Evolutionary conservation across 306 rosid species (phyloP).

Genomic region (Adenanthera pavonina): DNA sequence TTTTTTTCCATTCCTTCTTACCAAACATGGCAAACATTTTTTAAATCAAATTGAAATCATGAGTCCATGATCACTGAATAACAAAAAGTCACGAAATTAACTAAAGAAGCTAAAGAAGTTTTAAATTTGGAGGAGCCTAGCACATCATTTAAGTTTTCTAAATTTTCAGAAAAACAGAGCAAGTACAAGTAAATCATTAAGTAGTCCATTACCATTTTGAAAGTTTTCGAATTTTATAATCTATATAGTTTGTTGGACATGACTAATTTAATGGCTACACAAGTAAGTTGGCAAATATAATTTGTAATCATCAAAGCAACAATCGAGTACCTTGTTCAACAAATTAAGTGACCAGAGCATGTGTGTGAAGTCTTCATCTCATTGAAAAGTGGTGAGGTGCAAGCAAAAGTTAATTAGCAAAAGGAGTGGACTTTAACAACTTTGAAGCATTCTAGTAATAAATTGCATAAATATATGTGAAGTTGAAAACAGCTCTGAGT

Average conservation of each 20-base stretch:
- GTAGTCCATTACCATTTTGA: not conserved
- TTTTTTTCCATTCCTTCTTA: too few relatives aligned
- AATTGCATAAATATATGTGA: not conserved
- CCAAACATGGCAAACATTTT: not conserved
- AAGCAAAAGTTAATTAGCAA: not conserved
- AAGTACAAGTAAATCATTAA: not conserved
- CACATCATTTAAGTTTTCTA: not conserved
- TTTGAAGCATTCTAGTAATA: not conserved
- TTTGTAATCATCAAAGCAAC: too few relatives aligned
- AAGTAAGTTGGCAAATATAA: too few relatives aligned
- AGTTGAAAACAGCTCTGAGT: not conserved
- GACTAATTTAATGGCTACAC: too few relatives aligned
- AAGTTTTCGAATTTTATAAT: not conserved
- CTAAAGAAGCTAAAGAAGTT: not conserved
- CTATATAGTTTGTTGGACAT: not conserved
- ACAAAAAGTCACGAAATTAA: not conserved
- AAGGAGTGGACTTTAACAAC: not conserved
- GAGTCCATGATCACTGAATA: not conserved
- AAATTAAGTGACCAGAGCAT: not conserved
- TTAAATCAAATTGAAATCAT: not conserved
- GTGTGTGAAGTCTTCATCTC: not conserved
- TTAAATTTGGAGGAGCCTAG: not conserved
- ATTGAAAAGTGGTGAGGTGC: not conserved
- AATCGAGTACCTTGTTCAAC: not conserved
- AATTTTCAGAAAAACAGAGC: not conserved